Percentiles rank a stretch among this genome's conserved stretches.
phyloP scores from a whole-genome alignment of 2,329 filamentous ascomycete genomes.

The Diaporthe sp. region DNA sequence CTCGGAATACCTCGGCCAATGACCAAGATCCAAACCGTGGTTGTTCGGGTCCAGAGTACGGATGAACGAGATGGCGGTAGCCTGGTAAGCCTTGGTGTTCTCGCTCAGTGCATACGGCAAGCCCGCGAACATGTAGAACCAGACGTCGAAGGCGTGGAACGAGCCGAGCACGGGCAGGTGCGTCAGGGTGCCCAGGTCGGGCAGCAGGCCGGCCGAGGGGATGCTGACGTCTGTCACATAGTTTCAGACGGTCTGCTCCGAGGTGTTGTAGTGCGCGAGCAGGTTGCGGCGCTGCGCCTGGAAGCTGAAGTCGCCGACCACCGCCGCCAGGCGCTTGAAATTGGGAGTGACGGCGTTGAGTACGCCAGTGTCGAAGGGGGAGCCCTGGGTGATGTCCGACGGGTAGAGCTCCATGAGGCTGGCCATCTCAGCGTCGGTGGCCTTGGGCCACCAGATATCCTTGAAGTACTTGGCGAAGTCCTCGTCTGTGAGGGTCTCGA shows the following conservation, averaged over 20 bases:
- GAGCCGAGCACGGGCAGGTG: constrained; percentile 11
- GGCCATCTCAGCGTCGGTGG: not conserved
- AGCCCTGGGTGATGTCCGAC: not conserved
- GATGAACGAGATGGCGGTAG: not conserved
- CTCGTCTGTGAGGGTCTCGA: not conserved
- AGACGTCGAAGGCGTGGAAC: constrained; percentile 7
- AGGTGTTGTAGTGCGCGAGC: constrained; percentile 4
- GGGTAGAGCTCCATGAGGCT: constrained; percentile 2
- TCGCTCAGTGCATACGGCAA: not conserved
- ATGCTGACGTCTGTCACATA: constrained; percentile 6
- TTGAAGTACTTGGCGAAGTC: constrained; percentile 18
- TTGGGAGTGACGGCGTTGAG: constrained; percentile 13
- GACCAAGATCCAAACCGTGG: not conserved
- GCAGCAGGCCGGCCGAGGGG: not conserved
- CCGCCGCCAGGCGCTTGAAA: constrained; percentile 4
- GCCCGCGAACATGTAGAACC: constrained; percentile 2
- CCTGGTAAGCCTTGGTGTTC: not conserved
- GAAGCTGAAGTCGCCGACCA: constrained; percentile 23
- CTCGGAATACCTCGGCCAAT: constrained; percentile 9
- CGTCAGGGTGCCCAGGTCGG: not conserved
- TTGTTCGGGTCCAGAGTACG: constrained; percentile 3
- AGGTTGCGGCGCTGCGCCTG: constrained; percentile 9
- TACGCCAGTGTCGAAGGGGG: constrained; percentile 2
- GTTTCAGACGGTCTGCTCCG: constrained; percentile 3
- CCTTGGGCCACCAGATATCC: constrained; percentile 12